These are phyloP conservation scores for Tilletiaria anomala DNA, from an alignment of 1,284 basidiomycete genomes.

Conservation along the genomic window DNA sequence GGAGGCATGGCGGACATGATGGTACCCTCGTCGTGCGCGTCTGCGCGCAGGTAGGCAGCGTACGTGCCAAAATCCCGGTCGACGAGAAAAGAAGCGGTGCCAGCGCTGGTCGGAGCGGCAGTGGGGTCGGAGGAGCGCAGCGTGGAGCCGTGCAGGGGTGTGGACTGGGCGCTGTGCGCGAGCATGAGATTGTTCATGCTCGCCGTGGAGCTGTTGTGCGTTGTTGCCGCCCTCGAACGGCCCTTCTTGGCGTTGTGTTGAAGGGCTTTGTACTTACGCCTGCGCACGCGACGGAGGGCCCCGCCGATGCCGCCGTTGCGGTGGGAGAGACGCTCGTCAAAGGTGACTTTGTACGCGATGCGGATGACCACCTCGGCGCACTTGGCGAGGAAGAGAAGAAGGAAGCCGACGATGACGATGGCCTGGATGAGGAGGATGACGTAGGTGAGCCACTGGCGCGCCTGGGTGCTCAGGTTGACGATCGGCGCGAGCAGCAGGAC, in stretches of 20 bases:
- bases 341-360: conserved; percentile 62
- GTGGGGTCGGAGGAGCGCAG: too few species aligned
- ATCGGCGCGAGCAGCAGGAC: conserved; percentile 72
- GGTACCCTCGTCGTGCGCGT: conserved; percentile 23
- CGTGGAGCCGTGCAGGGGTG: too few species aligned
- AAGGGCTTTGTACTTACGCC: conserved; percentile 13
- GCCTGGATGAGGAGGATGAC: conserved; percentile 74
- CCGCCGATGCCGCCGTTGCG: conserved; percentile 22
- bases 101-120: too few species aligned
- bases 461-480: conserved; percentile 44
- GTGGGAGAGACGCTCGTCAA: conserved; percentile 49
- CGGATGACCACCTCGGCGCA: conserved; percentile 65
- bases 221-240: too few species aligned
- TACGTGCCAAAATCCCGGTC: conserved; percentile 10
- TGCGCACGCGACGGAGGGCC: conserved; percentile 17
- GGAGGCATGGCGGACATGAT: conserved; percentile 31
- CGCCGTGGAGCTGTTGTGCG: neutral
- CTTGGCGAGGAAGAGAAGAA: conserved; percentile 69
- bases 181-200: neutral
- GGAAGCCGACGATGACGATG: conserved; percentile 64
- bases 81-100: conserved; percentile 4
- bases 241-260: conserved; percentile 11
- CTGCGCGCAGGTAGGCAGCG: conserved; percentile 15
- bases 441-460: conserved; percentile 72
- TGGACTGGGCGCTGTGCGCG: neutral